These are phyloP conservation scores for Toxoplasma gondii DNA, from an alignment of 169 alveolate genomes.

Conservation along the genomic window DNA sequence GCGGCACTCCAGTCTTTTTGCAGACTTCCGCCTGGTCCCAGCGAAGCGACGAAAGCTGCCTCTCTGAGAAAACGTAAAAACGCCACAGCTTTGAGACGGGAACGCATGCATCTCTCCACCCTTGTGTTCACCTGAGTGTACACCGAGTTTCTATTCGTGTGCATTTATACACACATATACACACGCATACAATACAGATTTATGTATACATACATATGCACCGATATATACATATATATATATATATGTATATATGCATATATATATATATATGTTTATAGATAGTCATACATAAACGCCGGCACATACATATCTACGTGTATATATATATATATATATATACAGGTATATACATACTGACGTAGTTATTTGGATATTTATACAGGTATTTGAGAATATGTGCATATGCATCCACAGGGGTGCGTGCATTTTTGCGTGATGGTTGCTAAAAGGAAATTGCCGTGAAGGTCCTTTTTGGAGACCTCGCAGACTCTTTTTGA, in stretches of 20 bases:
- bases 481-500: no score
- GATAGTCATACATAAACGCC: no score
- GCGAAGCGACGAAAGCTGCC: not conserved
- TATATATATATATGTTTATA: not conserved
- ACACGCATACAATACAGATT: not conserved
- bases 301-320: no score
- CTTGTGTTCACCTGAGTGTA: not conserved
- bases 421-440: no score
- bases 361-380: no score
- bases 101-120: not conserved
- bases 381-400: no score
- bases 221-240: not conserved
- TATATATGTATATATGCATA: not conserved
- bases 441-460: no score
- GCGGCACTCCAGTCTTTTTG: constrained; percentile 24
- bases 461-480: no score
- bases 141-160: not conserved
- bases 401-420: no score
- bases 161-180: not conserved
- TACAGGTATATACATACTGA: no score
- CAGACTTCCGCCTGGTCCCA: not conserved
- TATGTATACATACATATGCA: not conserved
- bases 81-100: not conserved
- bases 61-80: not conserved
- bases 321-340: no score